These are phyloP conservation scores for Silene latifolia DNA, from an alignment of 148 eudicot species.

Conservation along the genomic window DNA sequence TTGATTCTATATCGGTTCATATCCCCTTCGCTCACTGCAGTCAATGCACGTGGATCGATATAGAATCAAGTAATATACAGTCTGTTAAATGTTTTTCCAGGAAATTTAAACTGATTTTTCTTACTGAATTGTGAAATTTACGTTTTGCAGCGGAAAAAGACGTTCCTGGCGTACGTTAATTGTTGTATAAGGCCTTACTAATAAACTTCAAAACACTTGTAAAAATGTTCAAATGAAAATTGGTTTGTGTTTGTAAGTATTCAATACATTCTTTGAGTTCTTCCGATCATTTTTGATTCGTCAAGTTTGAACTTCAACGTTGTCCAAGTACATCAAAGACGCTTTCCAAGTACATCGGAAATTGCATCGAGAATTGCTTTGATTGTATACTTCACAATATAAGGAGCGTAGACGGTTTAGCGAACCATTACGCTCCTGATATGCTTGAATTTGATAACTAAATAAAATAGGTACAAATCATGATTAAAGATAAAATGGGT, in stretches of 20 bases:
- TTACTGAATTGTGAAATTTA: conserved; percentile 16
- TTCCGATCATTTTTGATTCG: neutral
- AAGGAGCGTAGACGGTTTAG: neutral
- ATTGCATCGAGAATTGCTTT: no score
- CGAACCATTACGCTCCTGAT: no score
- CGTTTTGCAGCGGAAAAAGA: conserved; percentile 38
- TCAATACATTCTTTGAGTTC: neutral
- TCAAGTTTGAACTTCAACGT: no score
- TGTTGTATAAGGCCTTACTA: conserved; percentile 37
- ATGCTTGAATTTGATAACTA: no score
- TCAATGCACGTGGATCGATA: conserved; percentile 33
- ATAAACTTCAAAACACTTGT: neutral
- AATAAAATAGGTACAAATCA: no score
- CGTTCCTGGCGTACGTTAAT: conserved; percentile 29
- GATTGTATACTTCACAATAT: no score
- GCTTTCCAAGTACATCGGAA: no score
- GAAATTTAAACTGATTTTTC: conserved; percentile 3
- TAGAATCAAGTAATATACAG: conserved; percentile 15
- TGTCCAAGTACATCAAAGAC: no score
- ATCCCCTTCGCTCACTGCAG: conserved; percentile 30
- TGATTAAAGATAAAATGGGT: no score
- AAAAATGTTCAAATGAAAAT: no score
- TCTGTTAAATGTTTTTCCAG: neutral
- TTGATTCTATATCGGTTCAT: conserved; percentile 27
- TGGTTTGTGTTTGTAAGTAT: neutral